phyloP scores from a whole-genome alignment of 2,329 filamentous ascomycete genomes.

The Arthroderma sp. region DNA sequence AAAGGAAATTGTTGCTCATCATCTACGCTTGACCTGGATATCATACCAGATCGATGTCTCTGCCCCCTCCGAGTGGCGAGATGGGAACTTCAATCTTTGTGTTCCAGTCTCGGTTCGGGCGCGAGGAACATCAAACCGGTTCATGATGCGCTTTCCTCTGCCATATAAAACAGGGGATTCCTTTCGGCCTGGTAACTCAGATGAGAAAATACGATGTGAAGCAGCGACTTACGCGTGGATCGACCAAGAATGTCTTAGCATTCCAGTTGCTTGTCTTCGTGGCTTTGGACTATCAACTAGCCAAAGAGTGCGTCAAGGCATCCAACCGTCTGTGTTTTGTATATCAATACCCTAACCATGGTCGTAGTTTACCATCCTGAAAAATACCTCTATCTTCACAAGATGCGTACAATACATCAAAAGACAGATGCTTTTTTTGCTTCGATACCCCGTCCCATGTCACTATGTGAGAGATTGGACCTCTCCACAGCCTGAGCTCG shows the following conservation, averaged over 20 bases:
- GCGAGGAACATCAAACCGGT: neutral
- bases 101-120: slow-evolving; percentile 9
- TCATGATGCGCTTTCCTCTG: neutral
- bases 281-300: slow-evolving; percentile 8
- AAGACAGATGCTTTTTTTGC: neutral
- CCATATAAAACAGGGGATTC: slow-evolving; percentile 1
- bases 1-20: slow-evolving; percentile 5
- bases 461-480: neutral
- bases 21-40: slow-evolving; percentile 2
- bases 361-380: slow-evolving; percentile 16
- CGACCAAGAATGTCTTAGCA: slow-evolving; percentile 2
- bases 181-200: neutral
- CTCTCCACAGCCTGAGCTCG: neutral
- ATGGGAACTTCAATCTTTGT: slow-evolving; percentile 26
- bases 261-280: slow-evolving; percentile 10
- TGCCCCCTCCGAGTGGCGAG: slow-evolving; percentile 11
- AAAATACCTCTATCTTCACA: slow-evolving; percentile 9
- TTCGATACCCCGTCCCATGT: neutral
- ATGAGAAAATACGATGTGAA: slow-evolving; percentile 4
- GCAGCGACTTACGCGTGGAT: neutral
- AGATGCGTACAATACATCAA: neutral
- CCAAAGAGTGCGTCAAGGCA: neutral
- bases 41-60: slow-evolving; percentile 2
- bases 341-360: neutral
- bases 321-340: neutral